A percentile compares a stretch with the other conserved stretches of the same genome.
Conservation (phyloP, 768 basidiomycete genomes). For the Tylopilus intermedius region DNA sequence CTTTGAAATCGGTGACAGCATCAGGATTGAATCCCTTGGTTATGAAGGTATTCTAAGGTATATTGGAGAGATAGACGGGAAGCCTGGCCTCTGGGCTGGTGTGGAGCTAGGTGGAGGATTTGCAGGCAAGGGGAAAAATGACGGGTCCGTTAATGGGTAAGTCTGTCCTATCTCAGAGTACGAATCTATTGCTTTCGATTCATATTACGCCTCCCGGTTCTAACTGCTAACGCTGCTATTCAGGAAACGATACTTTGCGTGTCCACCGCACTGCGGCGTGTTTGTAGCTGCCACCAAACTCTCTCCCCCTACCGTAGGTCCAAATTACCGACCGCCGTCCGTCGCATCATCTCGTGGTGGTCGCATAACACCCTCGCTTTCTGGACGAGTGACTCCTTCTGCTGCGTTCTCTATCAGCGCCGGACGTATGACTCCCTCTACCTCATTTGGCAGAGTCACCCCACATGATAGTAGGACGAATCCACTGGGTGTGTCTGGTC, state of each 20-base stretch:
- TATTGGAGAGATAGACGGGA: slow-evolving; percentile 83
- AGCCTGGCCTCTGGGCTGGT: slow-evolving; percentile 88
- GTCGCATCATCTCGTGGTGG: slow-evolving; percentile 67
- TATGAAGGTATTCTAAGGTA: slow-evolving; percentile 81
- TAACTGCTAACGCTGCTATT: slow-evolving; percentile 7
- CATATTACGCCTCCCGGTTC: background rate
- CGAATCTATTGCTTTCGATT: background rate
- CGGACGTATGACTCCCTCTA: slow-evolving; percentile 58
- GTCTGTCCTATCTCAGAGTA: slow-evolving; percentile 26
- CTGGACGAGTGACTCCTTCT: slow-evolving; percentile 46
- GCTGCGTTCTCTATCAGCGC: slow-evolving; percentile 30
- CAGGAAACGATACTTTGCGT: slow-evolving; percentile 81
- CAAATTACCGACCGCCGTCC: slow-evolving; percentile 63
- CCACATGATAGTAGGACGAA: slow-evolving; percentile 29
- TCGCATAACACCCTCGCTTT: slow-evolving; percentile 39
- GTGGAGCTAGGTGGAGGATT: slow-evolving; percentile 86
- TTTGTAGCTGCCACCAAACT: slow-evolving; percentile 84
- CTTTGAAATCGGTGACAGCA: slow-evolving; percentile 74
- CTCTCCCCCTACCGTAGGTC: slow-evolving; percentile 65
- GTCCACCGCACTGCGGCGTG: slow-evolving; percentile 82
- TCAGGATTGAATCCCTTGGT: slow-evolving; percentile 82
- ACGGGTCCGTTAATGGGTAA: slow-evolving; percentile 86
- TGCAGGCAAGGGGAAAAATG: slow-evolving; percentile 89
- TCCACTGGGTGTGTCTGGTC: slow-evolving; percentile 35
- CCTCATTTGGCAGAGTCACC: slow-evolving; percentile 41